Evolutionary conservation across 1,284 basidiomycete species (phyloP), one percentile per base, ranked within the genome.

Genomic region (Ceratobasidium papillatum): DNA sequence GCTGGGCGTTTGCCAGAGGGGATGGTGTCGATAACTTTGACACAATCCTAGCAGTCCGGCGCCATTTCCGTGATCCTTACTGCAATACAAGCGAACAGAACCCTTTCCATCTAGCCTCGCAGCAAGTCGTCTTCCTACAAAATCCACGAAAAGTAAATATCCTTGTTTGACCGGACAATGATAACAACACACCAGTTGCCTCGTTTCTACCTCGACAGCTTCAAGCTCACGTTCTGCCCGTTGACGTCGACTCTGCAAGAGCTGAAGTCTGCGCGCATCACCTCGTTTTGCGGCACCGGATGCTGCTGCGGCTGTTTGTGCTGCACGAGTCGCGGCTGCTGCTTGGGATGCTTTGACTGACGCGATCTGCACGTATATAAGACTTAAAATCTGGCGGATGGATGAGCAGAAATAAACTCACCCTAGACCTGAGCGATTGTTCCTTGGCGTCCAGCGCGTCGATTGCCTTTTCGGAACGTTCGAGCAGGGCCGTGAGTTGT

Each of bases 401-500:
- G 32, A 27, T 17, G 8, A 47, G 25, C 22, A 41, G 5, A 30
- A 22, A 41, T 11, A n/a, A 25, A 54, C 69, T 3, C 19, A 75
- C 76, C 43, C 74, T 61, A 32, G 62, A 68, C 49, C 62, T 45
- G 4, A 76, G 62, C 9, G 76, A 76, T 38, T 61, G 64, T n/a
- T 62, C 59, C 34, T 49, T 71, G 22, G 68, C 71, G 32, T 76
- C 76, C 51, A 76, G 34, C 74, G 69, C 69, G 27, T 71, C 68
- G n/a, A 76, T 75, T 22, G 66, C 74, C 63, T 76, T 76, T 56
- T 76, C 76, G 7, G 74, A 74, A 34, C 74, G 74, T 17, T 66
- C 68, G 47, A 76, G 74, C 14, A 76, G 51, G 52, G 62, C 64
- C 9, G 75, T 74, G 0, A 76, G 58, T 61, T 76, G 76, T 41